Base-by-base conservation (phyloP, 257 asterid genomes). In the Nicotiana knightiana region DNA sequence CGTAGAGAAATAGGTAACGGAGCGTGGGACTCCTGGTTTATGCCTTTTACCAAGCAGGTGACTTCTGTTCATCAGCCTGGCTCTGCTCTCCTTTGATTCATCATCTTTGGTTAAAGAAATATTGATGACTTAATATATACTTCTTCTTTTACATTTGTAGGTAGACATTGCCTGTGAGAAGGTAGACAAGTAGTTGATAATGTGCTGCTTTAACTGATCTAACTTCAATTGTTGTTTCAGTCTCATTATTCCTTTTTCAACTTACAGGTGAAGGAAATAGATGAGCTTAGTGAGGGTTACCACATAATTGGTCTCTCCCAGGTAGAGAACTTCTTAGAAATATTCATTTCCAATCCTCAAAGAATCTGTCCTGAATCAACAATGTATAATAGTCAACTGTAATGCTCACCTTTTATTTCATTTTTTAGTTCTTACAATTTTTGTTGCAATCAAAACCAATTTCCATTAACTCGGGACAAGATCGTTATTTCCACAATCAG, bases 1-100 rank as follows among this genome's bases (percentile, higher is more conserved):
- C 81, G 1, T 71, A 92, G 97, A n/a, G 97, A 94, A 90, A 93
- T 94, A 37, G 98, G 98, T 81, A 87, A 93, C 82, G 97, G 97
- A 83, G 91, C n/a, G 7, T 86, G 92, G 91, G 97, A 93, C 89
- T 93, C 98, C 18, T 94, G 98, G 98, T 91, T 96, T 5, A 88
- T 91, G 93, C 96, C 97, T 32, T 91, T 94, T 48, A 9, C 65
- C 11, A 82, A 91, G 84, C 98, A 94, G 96, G 98, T 91, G 76
- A 54, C 18, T 5, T n/a, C 21, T 70, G 80, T 75, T 76, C 35
- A 82, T 67, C 48, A 43, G 15, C 61, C 83, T 81, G 26, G 54
- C 28, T 76, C 16, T 28, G 39, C 18, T 64, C 37, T 63, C 70
- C 39, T 28, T 9, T 48, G 62, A 73, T 73, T 48, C 39, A 48